These are phyloP conservation scores for Macaranga tanarius DNA, from an alignment of 441 rosid species.

Conservation along the genomic window DNA sequence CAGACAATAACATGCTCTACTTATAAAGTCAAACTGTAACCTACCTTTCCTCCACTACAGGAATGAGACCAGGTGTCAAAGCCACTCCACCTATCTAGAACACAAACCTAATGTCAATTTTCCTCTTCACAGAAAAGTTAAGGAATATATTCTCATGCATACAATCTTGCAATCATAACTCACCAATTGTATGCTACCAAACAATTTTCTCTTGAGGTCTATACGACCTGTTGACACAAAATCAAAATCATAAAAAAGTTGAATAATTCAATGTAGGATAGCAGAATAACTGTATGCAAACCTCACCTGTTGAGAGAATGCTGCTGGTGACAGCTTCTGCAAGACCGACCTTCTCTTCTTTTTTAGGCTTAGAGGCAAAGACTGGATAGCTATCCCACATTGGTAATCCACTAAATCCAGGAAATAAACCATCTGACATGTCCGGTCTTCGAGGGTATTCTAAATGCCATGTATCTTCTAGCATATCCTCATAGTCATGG, in stretches of 20 bases:
- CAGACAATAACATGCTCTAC: conserved; percentile 17
- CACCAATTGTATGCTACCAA: conserved; percentile 90
- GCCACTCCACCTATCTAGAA: conserved; percentile 94
- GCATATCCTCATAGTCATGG: conserved; percentile 85
- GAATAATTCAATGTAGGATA: conserved; percentile 18
- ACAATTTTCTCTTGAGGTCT: conserved; percentile 88
- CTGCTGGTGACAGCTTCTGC: conserved; percentile 93
- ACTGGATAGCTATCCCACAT: conserved; percentile 82
- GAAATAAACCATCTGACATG: conserved; percentile 52
- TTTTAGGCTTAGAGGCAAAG: conserved; percentile 66
- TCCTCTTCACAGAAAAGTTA: conserved; percentile 12
- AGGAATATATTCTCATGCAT: conserved; percentile 5
- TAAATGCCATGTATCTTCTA: conserved; percentile 85
- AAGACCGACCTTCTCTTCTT: conserved; percentile 96
- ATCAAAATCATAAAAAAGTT: conserved; percentile 19
- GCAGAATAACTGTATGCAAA: conserved; percentile 14
- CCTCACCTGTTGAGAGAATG: conserved; percentile 85
- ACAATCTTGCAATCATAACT: conserved; percentile 25
- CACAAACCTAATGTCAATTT: conserved; percentile 28
- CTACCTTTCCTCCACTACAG: conserved; percentile 90
- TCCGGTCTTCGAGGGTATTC: conserved; percentile 83
- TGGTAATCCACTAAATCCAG: conserved; percentile 58
- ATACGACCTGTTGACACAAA: conserved; percentile 62
- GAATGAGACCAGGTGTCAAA: conserved; percentile 70
- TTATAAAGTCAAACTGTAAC: conserved; percentile 25